Percentiles rank a stretch among this genome's conserved stretches.
Conservation (phyloP, 768 basidiomycete species). For the Russula lepida region DNA sequence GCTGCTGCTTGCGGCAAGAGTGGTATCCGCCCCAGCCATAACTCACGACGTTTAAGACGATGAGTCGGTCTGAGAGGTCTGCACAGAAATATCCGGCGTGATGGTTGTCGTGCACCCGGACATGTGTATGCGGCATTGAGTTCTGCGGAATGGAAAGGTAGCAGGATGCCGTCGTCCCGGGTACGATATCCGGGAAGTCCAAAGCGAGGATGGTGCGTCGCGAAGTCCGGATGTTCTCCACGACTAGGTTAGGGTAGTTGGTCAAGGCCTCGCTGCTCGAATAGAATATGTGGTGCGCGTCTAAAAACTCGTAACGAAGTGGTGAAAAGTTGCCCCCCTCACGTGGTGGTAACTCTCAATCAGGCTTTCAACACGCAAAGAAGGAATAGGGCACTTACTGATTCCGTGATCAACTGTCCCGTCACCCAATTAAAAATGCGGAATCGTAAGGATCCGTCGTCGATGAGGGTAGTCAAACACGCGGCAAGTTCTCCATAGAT, state of each 20-base stretch:
- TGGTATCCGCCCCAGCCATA: neutral
- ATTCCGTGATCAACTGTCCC: neutral
- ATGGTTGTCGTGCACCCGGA: neutral
- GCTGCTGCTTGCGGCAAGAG: neutral
- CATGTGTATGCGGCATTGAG: neutral
- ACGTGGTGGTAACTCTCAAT: neutral
- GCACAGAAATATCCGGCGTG: neutral
- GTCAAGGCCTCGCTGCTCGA: neutral
- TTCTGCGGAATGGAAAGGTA: neutral
- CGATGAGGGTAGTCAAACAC: neutral
- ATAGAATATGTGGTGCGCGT: neutral
- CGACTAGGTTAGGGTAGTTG: neutral
- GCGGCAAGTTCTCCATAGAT: constrained; percentile 2
- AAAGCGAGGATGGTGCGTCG: neutral
- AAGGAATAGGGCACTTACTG: neutral
- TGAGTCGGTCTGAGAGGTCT: neutral
- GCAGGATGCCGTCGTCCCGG: neutral
- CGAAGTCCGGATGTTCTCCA: neutral
- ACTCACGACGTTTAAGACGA: neutral
- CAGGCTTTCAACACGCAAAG: neutral
- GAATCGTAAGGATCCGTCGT: neutral
- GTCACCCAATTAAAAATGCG: neutral
- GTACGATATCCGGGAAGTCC: neutral
- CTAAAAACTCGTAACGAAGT: constrained; percentile 1
- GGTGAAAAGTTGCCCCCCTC: neutral